Conservation (phyloP, 768 basidiomycete genomes). For the Cystofilobasidium macerans region DNA sequence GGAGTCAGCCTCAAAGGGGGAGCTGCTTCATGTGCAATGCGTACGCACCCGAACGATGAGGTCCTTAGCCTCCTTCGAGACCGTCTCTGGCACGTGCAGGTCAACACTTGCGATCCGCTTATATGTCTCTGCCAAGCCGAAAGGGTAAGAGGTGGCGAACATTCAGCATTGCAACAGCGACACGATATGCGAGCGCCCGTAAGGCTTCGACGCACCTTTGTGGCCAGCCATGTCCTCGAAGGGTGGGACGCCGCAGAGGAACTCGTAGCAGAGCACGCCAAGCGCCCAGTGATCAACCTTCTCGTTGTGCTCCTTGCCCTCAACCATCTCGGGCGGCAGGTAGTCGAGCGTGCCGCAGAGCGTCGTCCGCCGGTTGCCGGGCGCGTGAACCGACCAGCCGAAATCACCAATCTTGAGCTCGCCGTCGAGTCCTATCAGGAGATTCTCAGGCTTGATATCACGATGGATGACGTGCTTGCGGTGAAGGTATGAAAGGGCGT, state of each 20-base stretch:
- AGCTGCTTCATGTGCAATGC: too few relatives aligned
- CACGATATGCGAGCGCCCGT: background rate
- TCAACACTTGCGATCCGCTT: conserved; percentile 80
- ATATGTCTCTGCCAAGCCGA: conserved; percentile 58
- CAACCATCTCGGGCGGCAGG: conserved; percentile 97
- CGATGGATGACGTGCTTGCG: conserved; percentile 95
- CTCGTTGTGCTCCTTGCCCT: conserved; percentile 75
- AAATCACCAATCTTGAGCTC: conserved; percentile 98
- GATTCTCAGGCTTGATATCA: conserved; percentile 97
- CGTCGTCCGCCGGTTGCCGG: conserved; percentile 75
- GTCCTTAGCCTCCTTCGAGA: conserved; percentile 58
- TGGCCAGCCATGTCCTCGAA: conserved; percentile 78
- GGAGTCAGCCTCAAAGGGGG: background rate
- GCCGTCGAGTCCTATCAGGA: conserved; percentile 66
- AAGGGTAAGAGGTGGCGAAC: too few relatives aligned
- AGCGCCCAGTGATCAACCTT: conserved; percentile 94
- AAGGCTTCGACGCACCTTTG: conserved; percentile 60
- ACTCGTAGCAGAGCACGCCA: conserved; percentile 93
- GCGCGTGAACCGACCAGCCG: conserved; percentile 97
- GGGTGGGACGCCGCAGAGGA: conserved; percentile 68
- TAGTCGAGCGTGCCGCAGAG: conserved; percentile 95
- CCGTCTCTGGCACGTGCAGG: conserved; percentile 50
- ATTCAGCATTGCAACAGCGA: too few relatives aligned
- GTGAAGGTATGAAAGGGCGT: conserved; percentile 84
- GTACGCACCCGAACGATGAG: conserved; percentile 52